Base-by-base conservation (phyloP, 164 flowering plant genomes). In the Tetracentron sinense region DNA sequence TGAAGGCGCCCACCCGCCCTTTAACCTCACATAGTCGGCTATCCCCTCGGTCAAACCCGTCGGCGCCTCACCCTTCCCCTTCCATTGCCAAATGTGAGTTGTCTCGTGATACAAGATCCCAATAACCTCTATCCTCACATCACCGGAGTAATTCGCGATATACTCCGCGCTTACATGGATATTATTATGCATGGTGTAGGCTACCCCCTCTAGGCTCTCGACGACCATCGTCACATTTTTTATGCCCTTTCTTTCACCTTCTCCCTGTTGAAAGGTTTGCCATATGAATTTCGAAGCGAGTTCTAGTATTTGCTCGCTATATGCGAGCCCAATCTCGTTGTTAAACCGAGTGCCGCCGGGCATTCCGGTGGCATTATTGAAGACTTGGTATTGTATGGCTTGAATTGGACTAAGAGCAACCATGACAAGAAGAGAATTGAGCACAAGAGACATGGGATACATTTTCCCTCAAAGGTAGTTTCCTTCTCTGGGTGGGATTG, bases 31-130 rank as follows among this genome's bases (percentile, higher is more conserved):
- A 33, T 27, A 87, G 63, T 85, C 94, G 0, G 93, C 91, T 0
- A 90, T 70, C 50, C 94, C 96, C 71, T 85, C 90, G 2, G 77
- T 83, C 54, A 87, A 54, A 0, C 87, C 84, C 86, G 0, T 80
- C 83, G 0, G n/a, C n/a, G 88, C 69, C 42, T 69, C 63, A 0
- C 84, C 83, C 8, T 65, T 76, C 1, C 88, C 92, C 14, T 75
- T 65, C 90, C 92, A 84, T 58, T 90, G 97, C 94, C 94, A 90
- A 0, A 82, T 28, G 27, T 86, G 93, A 0, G 84, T 70, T 68
- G 69, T 56, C 65, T 89, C 88, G 31, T 89, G 96, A 64, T 82
- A 86, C 0, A 85, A 14, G 1, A 86, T 79, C 0, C 92, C 88
- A 0, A 77, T 72, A 58, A 86, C 19, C 58, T 85, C 94, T 28